Evolutionary conservation across 2,329 filamentous ascomycete genomes (phyloP), one percentile per base, ranked within the genome.

Genomic region (Penicillium sp.): DNA sequence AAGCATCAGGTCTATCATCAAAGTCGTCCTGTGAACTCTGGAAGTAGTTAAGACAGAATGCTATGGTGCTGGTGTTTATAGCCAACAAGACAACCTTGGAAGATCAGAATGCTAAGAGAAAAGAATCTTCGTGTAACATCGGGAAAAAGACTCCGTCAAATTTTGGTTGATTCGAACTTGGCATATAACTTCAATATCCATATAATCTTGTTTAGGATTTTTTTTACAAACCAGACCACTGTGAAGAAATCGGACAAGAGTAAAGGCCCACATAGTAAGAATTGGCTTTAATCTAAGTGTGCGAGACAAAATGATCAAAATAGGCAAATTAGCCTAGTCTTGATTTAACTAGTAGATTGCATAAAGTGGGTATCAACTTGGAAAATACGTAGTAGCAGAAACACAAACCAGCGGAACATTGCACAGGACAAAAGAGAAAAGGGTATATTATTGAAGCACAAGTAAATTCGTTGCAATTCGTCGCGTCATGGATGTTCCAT

Each of bases 381-480:
- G 45, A 37, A 54, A 43, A 45, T 33, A 35, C 31, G 31, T 31
- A 8, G 15, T 12, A 45, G 29, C 19, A 31, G 27, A 13, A 27
- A 52, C 38, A 35, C 19, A 23, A 58, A 35, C 23, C 17, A 17
- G 21, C 17, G 25, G 27, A 48, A 46, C 29, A 38, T 38, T 19
- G 17, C 8, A 53, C 2, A 48, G 15, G 45, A 46, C 37, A 48
- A 50, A 33, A 40, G 35, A 31, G 42, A 40, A 48, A 48, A 45
- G 53, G 54, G 56, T 57, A 64, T 61, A 51, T 47, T 42, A 51
- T 50, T 40, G 6, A 47, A 41, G 60, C 42, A n/a, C 35, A 62
- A 64, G 35, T 55, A 60, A 60, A 65, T 62, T 63, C 66, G 60
- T 69, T 40, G 50, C 58, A 59, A 63, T 62, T 63, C 67, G 59